Evolutionary conservation across 2,329 filamentous ascomycete species (phyloP).

Genomic region (Macroventuria anomochaeta): DNA sequence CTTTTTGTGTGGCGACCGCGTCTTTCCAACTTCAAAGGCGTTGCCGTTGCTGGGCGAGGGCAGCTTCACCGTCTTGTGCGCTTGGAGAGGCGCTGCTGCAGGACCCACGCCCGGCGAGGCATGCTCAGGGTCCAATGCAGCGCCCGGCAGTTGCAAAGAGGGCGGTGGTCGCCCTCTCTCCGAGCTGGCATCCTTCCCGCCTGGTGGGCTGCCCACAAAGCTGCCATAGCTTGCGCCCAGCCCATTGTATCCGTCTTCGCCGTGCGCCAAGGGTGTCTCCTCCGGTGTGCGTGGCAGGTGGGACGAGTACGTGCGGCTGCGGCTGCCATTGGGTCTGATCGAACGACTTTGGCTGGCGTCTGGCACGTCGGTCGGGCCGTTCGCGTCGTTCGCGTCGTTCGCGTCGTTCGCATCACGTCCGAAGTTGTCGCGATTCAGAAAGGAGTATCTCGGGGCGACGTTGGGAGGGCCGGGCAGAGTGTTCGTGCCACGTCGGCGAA

Average conservation of each 20-base stretch:
- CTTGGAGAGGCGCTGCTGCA: slow-evolving; percentile 21
- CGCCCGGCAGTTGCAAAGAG: slow-evolving; percentile 66
- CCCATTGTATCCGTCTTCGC: slow-evolving; percentile 23
- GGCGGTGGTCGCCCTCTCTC: slow-evolving; percentile 44
- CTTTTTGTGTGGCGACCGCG: slow-evolving; percentile 40
- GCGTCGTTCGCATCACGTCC: slow-evolving; percentile 31
- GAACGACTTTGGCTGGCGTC: slow-evolving; percentile 29
- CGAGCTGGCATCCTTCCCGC: slow-evolving; percentile 15
- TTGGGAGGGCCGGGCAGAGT: slow-evolving; percentile 44
- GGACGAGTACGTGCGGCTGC: slow-evolving; percentile 7
- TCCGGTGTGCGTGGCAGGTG: slow-evolving; percentile 27
- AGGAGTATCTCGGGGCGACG: slow-evolving; percentile 51
- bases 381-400: too few species aligned
- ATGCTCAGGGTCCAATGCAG: slow-evolving; percentile 60
- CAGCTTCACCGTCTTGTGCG: slow-evolving; percentile 28
- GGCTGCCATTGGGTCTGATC: slow-evolving; percentile 20
- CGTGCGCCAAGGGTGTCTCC: slow-evolving; percentile 40
- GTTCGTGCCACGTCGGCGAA: slow-evolving; percentile 46
- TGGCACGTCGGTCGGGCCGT: slow-evolving; percentile 35
- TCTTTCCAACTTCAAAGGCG: slow-evolving; percentile 55
- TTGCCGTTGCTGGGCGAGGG: slow-evolving; percentile 36
- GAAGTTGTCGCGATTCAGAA: slow-evolving; percentile 46
- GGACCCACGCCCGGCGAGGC: slow-evolving; percentile 25
- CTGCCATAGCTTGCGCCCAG: slow-evolving; percentile 66
- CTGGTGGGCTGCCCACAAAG: slow-evolving; percentile 62